A percentile compares a stretch with the other conserved stretches of the same genome.
Conservation (phyloP, 2,329 filamentous ascomycete genomes). For the Exophiala mesophila region DNA sequence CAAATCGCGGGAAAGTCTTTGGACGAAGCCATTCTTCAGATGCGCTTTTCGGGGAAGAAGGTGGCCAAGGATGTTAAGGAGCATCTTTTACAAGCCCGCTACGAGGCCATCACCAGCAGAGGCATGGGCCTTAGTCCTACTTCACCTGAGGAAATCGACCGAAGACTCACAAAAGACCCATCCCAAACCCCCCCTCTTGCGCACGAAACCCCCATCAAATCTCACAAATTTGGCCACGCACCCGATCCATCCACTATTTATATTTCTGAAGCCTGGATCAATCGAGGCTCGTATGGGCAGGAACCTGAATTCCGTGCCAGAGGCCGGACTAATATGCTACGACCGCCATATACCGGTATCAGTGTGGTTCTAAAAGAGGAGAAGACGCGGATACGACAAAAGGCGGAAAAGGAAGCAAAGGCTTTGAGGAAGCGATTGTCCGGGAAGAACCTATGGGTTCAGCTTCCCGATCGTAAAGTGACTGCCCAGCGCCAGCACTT, state of each 20-base stretch:
- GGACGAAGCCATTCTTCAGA: conserved; percentile 88
- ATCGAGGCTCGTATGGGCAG: conserved; percentile 61
- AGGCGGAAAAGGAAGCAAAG: conserved; percentile 72
- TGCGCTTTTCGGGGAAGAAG: conserved; percentile 94
- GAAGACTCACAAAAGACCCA: conserved; percentile 13
- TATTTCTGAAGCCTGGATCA: conserved; percentile 89
- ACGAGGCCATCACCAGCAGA: conserved; percentile 70
- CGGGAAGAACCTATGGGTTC: conserved; percentile 71
- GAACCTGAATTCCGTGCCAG: conserved; percentile 69
- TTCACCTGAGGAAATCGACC: neutral
- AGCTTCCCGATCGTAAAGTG: conserved; percentile 79
- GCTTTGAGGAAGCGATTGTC: conserved; percentile 64
- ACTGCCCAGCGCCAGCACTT: conserved; percentile 84
- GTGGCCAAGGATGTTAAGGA: conserved; percentile 72
- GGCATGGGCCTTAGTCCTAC: conserved; percentile 69
- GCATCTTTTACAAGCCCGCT: conserved; percentile 74
- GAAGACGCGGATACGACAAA: conserved; percentile 75
- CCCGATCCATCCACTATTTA: conserved; percentile 79
- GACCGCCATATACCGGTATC: conserved; percentile 69
- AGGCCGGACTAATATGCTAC: conserved; percentile 63
- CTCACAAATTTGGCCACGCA: conserved; percentile 65
- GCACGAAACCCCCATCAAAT: conserved; percentile 49
- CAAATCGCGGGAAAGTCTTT: conserved; percentile 93
- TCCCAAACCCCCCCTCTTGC: conserved; percentile 21
- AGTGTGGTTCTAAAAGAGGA: conserved; percentile 88